Conservation (phyloP, 2,329 filamentous ascomycete species). For the Ascochyta viciae-villosae region DNA sequence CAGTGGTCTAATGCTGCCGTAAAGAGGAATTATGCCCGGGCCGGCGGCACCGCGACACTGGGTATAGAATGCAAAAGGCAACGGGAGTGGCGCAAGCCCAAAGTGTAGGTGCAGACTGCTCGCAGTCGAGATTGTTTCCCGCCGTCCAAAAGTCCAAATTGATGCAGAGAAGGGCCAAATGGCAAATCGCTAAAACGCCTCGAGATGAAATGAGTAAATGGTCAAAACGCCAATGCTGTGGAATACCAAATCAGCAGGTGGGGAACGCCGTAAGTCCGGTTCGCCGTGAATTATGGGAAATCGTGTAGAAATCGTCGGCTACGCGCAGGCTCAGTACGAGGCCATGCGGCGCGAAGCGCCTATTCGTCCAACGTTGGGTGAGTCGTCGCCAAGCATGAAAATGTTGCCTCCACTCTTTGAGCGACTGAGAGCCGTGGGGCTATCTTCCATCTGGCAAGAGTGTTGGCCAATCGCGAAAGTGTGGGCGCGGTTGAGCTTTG, state of each 20-base stretch:
- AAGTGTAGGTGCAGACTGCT: conserved; percentile 27
- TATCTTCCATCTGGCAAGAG: conserved; percentile 66
- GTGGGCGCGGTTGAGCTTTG: conserved; percentile 84
- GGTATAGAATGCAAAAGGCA: conserved; percentile 44
- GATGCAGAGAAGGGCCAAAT: conserved; percentile 37
- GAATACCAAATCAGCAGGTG: conserved; percentile 40
- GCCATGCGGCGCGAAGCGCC: conserved; percentile 47
- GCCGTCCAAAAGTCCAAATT: conserved; percentile 32
- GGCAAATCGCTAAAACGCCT: conserved; percentile 48
- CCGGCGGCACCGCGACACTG: conserved; percentile 24
- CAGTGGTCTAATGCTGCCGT: conserved; percentile 38
- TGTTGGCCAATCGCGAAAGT: conserved; percentile 94
- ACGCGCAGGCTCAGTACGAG: conserved; percentile 43
- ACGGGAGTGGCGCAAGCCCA: conserved; percentile 29
- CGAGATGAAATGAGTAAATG: conserved; percentile 34
- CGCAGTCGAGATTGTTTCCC: conserved; percentile 28
- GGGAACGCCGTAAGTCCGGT: conserved; percentile 47
- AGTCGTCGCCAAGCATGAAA: conserved; percentile 42
- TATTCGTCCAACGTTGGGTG: conserved; percentile 40
- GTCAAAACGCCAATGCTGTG: conserved; percentile 45
- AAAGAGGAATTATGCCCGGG: conserved; percentile 24
- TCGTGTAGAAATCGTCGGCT: conserved; percentile 42
- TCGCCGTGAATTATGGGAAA: conserved; percentile 43
- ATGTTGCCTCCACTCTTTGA: conserved; percentile 42
- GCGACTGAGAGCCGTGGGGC: conserved; percentile 58